Evolutionary conservation across 2,329 filamentous ascomycete species (phyloP).

Genomic region (Exophiala aquamarina): DNA sequence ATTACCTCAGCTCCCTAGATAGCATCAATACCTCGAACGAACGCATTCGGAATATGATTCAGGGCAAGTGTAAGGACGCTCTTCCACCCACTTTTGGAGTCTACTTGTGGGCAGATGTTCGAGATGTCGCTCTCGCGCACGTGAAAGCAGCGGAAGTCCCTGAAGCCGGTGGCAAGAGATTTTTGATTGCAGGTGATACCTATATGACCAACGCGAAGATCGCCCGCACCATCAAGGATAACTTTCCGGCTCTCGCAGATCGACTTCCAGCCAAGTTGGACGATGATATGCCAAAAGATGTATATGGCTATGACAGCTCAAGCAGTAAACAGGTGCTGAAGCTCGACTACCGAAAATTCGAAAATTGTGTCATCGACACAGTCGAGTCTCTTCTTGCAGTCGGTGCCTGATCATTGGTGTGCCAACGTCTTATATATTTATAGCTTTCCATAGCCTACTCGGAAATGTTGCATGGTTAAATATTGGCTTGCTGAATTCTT

Average conservation of each 20-base stretch:
- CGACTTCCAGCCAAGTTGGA: constrained; percentile 51
- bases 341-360: constrained; percentile 40
- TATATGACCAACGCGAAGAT: constrained; percentile 44
- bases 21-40: constrained; percentile 72
- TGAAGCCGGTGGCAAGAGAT: constrained; percentile 47
- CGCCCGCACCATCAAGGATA: constrained; percentile 42
- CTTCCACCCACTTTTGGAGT: constrained; percentile 47
- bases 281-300: constrained; percentile 53
- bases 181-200: constrained; percentile 42
- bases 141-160: constrained; percentile 46
- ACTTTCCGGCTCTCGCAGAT: constrained; percentile 42
- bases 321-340: constrained; percentile 43
- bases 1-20: constrained; percentile 63
- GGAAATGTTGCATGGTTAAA: too few species aligned
- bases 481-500: too few species aligned
- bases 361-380: constrained; percentile 39
- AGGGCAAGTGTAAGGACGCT: constrained; percentile 23
- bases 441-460: too few species aligned
- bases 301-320: constrained; percentile 45
- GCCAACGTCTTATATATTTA: too few species aligned
- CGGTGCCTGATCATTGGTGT: constrained; percentile 34
- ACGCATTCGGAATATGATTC: constrained; percentile 54
- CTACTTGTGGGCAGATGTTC: constrained; percentile 58
- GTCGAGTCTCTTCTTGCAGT: constrained; percentile 59
- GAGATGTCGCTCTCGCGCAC: constrained; percentile 50